A percentile compares a stretch with the other conserved stretches of the same genome.
Evolutionary conservation across 768 basidiomycete species (phyloP).

Genomic region (Lactarius sanguifluus): DNA sequence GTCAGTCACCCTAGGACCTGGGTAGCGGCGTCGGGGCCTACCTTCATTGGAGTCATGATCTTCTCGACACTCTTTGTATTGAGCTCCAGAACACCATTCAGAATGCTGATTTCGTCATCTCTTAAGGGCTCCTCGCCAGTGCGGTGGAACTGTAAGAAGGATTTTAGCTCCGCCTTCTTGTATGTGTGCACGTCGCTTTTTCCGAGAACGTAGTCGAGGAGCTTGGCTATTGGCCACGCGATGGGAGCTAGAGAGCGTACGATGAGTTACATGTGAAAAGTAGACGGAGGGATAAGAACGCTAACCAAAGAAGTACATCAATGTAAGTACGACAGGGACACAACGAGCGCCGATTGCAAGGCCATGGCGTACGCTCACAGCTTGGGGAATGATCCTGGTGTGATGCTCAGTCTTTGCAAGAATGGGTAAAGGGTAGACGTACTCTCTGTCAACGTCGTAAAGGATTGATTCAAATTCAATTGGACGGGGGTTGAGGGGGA

Average conservation of each 20-base stretch:
- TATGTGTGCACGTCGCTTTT: slow-evolving; percentile 69
- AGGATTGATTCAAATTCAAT: background rate
- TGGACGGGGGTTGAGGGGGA: background rate
- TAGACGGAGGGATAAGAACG: slow-evolving; percentile 12
- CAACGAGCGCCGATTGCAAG: slow-evolving; percentile 54
- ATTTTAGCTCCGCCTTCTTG: slow-evolving; percentile 67
- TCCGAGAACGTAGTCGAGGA: slow-evolving; percentile 83
- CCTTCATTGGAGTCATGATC: slow-evolving; percentile 60
- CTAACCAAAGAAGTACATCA: slow-evolving; percentile 53
- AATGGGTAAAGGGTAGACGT: background rate
- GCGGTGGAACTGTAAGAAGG: slow-evolving; percentile 74
- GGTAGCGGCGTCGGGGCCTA: slow-evolving; percentile 23
- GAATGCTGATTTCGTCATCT: slow-evolving; percentile 79
- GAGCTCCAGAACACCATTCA: slow-evolving; percentile 78
- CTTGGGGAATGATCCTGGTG: slow-evolving; percentile 64
- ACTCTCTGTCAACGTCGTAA: slow-evolving; percentile 11
- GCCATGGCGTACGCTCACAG: slow-evolving; percentile 68
- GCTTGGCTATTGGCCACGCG: slow-evolving; percentile 58
- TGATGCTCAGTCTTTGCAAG: background rate
- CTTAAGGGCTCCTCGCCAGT: slow-evolving; percentile 74
- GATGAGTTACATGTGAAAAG: background rate
- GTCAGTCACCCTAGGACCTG: background rate
- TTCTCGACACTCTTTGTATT: slow-evolving; percentile 63
- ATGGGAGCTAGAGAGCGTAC: slow-evolving; percentile 43
- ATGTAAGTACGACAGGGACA: slow-evolving; percentile 48